Evolutionary conservation across 495 filamentous ascomycete species (phyloP).

Genomic region (Trichoderma parareesei): DNA sequence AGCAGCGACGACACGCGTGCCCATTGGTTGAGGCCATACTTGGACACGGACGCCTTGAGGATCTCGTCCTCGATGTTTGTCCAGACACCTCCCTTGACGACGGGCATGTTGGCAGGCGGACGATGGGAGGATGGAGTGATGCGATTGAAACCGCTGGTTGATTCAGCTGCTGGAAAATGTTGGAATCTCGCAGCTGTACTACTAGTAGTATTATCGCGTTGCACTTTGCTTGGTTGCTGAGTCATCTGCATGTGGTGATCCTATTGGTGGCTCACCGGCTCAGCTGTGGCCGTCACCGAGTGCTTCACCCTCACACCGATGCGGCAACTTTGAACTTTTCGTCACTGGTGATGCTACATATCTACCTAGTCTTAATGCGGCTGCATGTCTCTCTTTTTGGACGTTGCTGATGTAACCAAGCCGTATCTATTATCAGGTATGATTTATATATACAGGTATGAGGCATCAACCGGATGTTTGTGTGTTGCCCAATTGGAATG

Average conservation of each 20-base stretch:
- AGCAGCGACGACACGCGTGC: conserved; percentile 95
- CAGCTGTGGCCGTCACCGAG: background rate
- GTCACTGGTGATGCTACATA: background rate
- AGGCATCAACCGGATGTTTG: background rate
- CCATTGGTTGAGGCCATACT: conserved; percentile 98
- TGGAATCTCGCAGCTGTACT: background rate
- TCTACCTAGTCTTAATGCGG: background rate
- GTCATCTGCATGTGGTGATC: background rate
- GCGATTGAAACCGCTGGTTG: background rate
- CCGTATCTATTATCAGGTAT: background rate
- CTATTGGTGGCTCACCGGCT: background rate
- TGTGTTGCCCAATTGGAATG: background rate
- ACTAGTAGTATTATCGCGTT: background rate
- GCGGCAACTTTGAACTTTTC: background rate
- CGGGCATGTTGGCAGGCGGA: conserved; percentile 61
- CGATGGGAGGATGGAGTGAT: background rate
- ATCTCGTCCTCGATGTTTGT: conserved; percentile 78
- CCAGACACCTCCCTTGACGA: conserved; percentile 98
- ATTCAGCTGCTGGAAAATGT: background rate
- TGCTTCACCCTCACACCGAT: background rate
- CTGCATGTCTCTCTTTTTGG: background rate
- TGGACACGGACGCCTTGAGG: conserved; percentile 90
- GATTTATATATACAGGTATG: background rate
- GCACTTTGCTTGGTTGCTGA: background rate
- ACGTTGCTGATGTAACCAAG: background rate